Evolutionary conservation across 2,329 filamentous ascomycete species (phyloP).

Genomic region (Penicillium occitanis): DNA sequence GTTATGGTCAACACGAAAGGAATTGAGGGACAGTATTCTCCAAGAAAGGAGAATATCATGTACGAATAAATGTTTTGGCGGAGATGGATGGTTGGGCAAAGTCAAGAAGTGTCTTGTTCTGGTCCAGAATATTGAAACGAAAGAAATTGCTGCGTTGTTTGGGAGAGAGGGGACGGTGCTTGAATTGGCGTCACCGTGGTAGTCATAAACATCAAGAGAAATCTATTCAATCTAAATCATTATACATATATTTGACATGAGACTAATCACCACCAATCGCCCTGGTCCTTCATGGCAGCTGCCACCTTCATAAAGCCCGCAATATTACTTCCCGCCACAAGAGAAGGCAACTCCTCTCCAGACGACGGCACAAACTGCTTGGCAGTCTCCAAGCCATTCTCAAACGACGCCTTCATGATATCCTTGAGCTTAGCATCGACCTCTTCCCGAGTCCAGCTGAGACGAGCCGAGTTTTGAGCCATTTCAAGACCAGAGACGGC

Average conservation of each 20-base stretch:
- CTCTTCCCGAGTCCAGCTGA: constrained; percentile 84
- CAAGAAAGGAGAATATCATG: background rate
- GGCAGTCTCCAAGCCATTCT: constrained; percentile 83
- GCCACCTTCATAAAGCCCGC: constrained; percentile 97
- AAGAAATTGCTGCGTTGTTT: background rate
- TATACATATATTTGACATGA: background rate
- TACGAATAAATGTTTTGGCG: background rate
- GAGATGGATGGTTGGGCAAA: background rate
- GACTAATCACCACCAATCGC: constrained; percentile 73
- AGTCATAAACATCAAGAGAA: background rate
- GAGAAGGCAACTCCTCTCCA: constrained; percentile 78
- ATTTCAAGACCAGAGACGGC: constrained; percentile 97
- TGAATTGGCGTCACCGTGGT: background rate
- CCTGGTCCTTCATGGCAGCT: constrained; percentile 91
- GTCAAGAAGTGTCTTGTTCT: background rate
- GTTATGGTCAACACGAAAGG: background rate
- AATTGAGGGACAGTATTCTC: background rate
- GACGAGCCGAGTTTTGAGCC: constrained; percentile 91
- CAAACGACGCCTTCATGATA: constrained; percentile 95
- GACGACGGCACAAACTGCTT: constrained; percentile 79
- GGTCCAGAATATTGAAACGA: background rate
- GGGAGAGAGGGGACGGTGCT: background rate
- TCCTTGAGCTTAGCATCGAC: constrained; percentile 86
- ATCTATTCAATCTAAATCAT: background rate
- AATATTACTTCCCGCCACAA: constrained; percentile 95